Percentiles rank a stretch among this genome's conserved stretches.
Evolutionary conservation across 129 eudicot genomes (phyloP).

Genomic region (Tagetes patula): DNA sequence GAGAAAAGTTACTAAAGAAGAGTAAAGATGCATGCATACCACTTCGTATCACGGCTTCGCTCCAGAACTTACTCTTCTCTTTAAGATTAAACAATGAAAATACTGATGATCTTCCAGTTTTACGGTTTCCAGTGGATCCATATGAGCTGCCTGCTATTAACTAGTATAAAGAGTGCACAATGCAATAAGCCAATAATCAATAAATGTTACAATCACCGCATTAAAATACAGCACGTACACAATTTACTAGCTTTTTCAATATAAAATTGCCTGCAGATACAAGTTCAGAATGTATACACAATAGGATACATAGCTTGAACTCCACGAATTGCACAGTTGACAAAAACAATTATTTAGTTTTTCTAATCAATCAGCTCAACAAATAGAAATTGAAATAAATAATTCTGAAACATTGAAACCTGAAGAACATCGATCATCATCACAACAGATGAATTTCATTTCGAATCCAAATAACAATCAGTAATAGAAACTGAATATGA

Average conservation of each 20-base stretch:
- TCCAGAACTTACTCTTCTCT: conserved; percentile 95
- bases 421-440: conserved; percentile 1
- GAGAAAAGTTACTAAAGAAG: not conserved
- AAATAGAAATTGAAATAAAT: too few relatives aligned
- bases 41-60: conserved; percentile 77
- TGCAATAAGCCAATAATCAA: conserved; percentile 5
- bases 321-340: not conserved
- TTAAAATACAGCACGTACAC: not conserved
- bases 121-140: conserved; percentile 61
- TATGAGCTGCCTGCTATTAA: conserved; percentile 48
- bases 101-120: conserved; percentile 67
- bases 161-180: conserved; percentile 32
- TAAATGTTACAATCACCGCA: not conserved
- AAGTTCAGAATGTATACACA: not conserved
- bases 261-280: not conserved
- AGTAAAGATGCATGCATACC: conserved; percentile 46
- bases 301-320: not conserved
- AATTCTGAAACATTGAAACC: not conserved
- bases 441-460: conserved; percentile 9
- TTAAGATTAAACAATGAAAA: conserved; percentile 91
- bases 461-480: not conserved
- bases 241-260: not conserved
- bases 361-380: not conserved
- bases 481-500: not conserved
- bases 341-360: conserved; percentile 1